These are phyloP conservation scores for Trypanosoma rangeli DNA, from an alignment of 208 protist genomes.

Conservation along the genomic window DNA sequence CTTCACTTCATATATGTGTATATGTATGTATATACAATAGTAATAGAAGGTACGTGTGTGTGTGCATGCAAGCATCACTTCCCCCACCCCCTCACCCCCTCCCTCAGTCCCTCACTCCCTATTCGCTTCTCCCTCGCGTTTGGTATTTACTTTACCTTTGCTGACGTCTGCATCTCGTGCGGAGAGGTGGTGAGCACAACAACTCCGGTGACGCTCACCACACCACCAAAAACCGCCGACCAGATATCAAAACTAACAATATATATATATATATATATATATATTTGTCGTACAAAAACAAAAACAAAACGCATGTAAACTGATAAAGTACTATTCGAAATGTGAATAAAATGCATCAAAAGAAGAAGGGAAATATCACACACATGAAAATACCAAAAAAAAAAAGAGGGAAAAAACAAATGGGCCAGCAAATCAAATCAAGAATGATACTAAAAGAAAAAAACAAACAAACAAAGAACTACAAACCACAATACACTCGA, in stretches of 20 bases:
- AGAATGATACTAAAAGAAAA: constrained; percentile 6
- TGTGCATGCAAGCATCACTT: too few species aligned
- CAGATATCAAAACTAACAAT: constrained; percentile 2
- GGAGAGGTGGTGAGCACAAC: too few species aligned
- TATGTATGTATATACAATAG: too few species aligned
- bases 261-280: constrained; percentile 12
- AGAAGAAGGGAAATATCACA: constrained; percentile 19
- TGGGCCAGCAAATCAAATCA: neutral
- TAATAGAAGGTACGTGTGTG: too few species aligned
- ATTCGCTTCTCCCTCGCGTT: too few species aligned
- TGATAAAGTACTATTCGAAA: neutral
- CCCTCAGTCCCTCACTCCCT: too few species aligned
- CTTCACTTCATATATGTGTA: too few species aligned
- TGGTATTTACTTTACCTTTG: too few species aligned
- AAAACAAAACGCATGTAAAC: constrained; percentile 1
- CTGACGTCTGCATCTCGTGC: too few species aligned
- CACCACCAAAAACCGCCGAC: neutral
- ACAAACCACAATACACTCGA: too few species aligned
- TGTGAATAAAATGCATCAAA: constrained; percentile 5
- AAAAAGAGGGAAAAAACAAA: constrained; percentile 4
- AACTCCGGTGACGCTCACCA: neutral
- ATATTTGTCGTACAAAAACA: neutral
- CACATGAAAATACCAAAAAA: constrained; percentile 5
- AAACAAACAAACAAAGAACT: constrained; percentile 8
- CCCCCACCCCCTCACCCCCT: too few species aligned